Conservation (phyloP, 148 eudicot species). For the Camellia lanceoleosa region DNA sequence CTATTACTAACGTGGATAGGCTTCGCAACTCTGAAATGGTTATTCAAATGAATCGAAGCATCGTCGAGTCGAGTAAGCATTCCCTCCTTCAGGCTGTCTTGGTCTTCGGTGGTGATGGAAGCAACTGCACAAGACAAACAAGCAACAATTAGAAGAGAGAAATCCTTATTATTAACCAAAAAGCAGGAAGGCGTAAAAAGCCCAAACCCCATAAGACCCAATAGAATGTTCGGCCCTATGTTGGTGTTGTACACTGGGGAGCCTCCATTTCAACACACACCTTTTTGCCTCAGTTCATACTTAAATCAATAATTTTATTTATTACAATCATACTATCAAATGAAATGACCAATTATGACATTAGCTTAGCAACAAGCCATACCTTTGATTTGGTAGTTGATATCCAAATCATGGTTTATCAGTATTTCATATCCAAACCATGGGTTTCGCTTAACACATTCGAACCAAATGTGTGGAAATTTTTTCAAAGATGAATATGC, state of each 20-base stretch:
- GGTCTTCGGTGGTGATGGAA: slow-evolving; percentile 70
- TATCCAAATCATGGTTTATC: no score
- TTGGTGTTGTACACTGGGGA: background rate
- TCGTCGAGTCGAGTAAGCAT: slow-evolving; percentile 9
- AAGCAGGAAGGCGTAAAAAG: background rate
- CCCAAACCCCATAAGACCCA: background rate
- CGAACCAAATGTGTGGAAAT: no score
- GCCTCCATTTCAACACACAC: no score
- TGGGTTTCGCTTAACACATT: no score
- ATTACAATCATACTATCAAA: no score
- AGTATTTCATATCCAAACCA: no score
- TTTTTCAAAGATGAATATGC: no score
- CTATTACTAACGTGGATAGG: slow-evolving; percentile 10
- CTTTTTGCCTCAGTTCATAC: no score
- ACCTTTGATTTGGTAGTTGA: no score
- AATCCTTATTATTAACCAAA: background rate
- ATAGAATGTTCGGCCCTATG: background rate
- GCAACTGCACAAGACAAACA: slow-evolving; percentile 53
- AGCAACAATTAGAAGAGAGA: background rate
- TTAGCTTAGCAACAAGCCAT: no score
- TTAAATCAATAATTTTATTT: no score
- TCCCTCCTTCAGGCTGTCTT: slow-evolving; percentile 47
- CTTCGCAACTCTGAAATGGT: slow-evolving; percentile 15
- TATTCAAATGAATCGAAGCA: slow-evolving; percentile 18
- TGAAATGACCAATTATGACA: no score